Evolutionary conservation across 441 rosid genomes (phyloP).

Genomic region (Eruca vesicaria): DNA sequence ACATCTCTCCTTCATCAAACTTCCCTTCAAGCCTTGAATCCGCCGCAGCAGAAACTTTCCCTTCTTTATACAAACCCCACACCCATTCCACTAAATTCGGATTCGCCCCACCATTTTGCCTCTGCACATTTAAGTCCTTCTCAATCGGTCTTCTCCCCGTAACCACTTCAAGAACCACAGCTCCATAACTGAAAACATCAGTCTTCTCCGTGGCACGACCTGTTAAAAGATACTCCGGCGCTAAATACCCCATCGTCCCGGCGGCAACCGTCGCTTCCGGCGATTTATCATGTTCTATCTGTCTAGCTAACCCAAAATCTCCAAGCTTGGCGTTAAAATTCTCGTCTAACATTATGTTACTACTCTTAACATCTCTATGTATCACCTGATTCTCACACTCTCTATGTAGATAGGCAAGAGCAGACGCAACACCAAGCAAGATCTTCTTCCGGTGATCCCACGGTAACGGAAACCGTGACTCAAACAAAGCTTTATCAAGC

Average conservation of each 20-base stretch:
- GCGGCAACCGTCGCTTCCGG: slow-evolving; percentile 97
- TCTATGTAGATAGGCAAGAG: slow-evolving; percentile 86
- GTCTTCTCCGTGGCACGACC: slow-evolving; percentile 91
- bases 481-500: slow-evolving; percentile 84
- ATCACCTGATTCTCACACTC: slow-evolving; percentile 97
- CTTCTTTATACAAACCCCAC: slow-evolving; percentile 88
- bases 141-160: slow-evolving; percentile 92
- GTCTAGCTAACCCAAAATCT: slow-evolving; percentile 91
- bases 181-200: slow-evolving; percentile 91
- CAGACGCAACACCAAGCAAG: slow-evolving; percentile 85
- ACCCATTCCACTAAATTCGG: slow-evolving; percentile 95
- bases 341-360: slow-evolving; percentile 93
- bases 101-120: slow-evolving; percentile 41
- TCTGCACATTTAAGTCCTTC: slow-evolving; percentile 47
- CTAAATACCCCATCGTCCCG: slow-evolving; percentile 98
- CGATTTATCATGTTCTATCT: slow-evolving; percentile 80
- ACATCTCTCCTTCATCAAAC: slow-evolving; percentile 77
- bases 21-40: slow-evolving; percentile 71
- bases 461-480: slow-evolving; percentile 63
- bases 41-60: slow-evolving; percentile 58
- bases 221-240: slow-evolving; percentile 91
- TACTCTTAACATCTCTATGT: slow-evolving; percentile 85
- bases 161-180: slow-evolving; percentile 87
- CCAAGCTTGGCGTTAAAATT: slow-evolving; percentile 86
- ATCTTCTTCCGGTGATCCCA: slow-evolving; percentile 80